phyloP scores from a whole-genome alignment of 2,329 filamentous ascomycete species.

The Talaromyces sp. region DNA sequence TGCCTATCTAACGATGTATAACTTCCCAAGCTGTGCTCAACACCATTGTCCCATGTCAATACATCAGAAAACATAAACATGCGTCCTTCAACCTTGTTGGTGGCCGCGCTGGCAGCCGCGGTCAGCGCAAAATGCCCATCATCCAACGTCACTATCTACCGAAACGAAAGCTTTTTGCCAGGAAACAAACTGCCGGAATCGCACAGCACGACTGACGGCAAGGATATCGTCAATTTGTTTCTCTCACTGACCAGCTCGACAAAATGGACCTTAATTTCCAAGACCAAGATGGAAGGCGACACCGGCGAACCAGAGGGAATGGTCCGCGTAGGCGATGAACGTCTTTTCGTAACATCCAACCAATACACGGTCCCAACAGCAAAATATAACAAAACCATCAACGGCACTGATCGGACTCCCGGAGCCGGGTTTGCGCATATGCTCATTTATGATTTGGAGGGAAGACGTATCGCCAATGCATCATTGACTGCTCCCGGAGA shows the following conservation, averaged over 20 bases:
- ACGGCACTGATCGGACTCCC: conserved; percentile 52
- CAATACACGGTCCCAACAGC: conserved; percentile 41
- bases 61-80: conserved; percentile 11
- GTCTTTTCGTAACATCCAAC: conserved; percentile 44
- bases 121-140: conserved; percentile 8
- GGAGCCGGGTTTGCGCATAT: conserved; percentile 45
- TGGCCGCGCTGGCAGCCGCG: conserved; percentile 11
- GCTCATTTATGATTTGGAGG: conserved; percentile 42
- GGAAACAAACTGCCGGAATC: conserved; percentile 21
- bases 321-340: conserved; percentile 39
- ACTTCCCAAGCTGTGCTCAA: not conserved
- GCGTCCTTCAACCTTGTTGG: conserved; percentile 13
- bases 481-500: conserved; percentile 37
- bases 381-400: conserved; percentile 53
- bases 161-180: conserved; percentile 21
- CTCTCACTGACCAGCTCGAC: conserved; percentile 43
- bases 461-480: conserved; percentile 42
- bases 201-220: conserved; percentile 20
- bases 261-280: conserved; percentile 40
- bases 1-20: not conserved
- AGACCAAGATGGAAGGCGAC: conserved; percentile 42
- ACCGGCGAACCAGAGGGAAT: conserved; percentile 49
- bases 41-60: not conserved
- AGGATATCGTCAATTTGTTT: conserved; percentile 37
- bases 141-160: conserved; percentile 19